These are phyloP conservation scores for Parathielavia appendiculata DNA, from an alignment of 495 filamentous ascomycete genomes.

Conservation along the genomic window DNA sequence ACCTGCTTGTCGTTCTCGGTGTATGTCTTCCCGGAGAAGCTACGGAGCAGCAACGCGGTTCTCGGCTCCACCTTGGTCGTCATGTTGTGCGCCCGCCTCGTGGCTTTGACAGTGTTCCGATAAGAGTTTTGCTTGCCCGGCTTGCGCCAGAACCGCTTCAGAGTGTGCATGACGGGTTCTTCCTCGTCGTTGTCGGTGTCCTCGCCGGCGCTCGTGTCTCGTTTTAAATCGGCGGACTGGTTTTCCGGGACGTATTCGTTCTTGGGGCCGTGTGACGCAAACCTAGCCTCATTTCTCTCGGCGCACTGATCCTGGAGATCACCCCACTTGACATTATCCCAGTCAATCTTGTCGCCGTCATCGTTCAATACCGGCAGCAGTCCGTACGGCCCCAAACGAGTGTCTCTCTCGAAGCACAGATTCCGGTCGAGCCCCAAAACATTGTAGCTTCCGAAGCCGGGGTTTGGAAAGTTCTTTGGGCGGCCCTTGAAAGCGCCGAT, in stretches of 20 bases:
- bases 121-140: background rate
- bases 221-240: constrained; percentile 2
- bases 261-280: constrained; percentile 28
- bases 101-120: background rate
- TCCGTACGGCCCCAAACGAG: constrained; percentile 78
- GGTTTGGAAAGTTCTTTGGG: constrained; percentile 65
- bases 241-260: constrained; percentile 30
- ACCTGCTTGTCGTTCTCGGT: constrained; percentile 65
- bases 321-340: constrained; percentile 67
- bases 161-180: background rate
- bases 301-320: constrained; percentile 60
- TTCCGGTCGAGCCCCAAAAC: constrained; percentile 68
- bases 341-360: constrained; percentile 46
- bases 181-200: background rate
- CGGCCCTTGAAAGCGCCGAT: constrained; percentile 54
- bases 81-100: constrained; percentile 7
- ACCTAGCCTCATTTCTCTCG: constrained; percentile 58
- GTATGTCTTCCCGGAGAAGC: constrained; percentile 62
- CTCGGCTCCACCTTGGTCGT: constrained; percentile 40
- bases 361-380: constrained; percentile 43
- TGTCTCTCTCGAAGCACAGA: constrained; percentile 88
- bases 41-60: constrained; percentile 66
- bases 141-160: constrained; percentile 13
- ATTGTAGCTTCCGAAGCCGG: constrained; percentile 72
- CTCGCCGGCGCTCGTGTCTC: background rate